A percentile compares a stretch with the other conserved stretches of the same genome.
Evolutionary conservation across 1,284 basidiomycete species (phyloP).

Genomic region (Heterobasidion parviporum): DNA sequence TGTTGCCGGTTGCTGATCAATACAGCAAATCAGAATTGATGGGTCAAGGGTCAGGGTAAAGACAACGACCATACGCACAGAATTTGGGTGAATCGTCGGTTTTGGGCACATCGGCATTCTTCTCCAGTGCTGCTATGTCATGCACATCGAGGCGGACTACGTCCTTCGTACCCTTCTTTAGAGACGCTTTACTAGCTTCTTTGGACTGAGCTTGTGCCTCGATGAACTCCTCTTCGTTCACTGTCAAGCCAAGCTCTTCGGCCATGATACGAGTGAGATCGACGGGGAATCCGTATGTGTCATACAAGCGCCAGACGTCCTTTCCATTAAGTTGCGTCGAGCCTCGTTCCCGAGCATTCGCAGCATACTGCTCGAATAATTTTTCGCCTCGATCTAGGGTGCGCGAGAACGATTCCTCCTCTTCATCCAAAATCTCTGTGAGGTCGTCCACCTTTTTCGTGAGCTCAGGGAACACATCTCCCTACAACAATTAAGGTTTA

Average conservation of each 20-base stretch:
- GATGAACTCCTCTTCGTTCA: constrained; percentile 90
- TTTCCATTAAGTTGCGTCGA: constrained; percentile 73
- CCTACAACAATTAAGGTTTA: constrained; percentile 32
- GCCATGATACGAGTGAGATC: constrained; percentile 98
- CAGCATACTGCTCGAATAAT: constrained; percentile 89
- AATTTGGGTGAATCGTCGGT: constrained; percentile 93
- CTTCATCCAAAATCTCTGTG: constrained; percentile 95
- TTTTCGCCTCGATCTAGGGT: constrained; percentile 97
- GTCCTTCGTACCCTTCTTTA: constrained; percentile 64
- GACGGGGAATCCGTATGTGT: constrained; percentile 98
- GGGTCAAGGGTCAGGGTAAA: no score
- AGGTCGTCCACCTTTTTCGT: constrained; percentile 79
- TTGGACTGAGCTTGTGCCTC: constrained; percentile 84
- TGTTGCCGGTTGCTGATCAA: constrained; percentile 60
- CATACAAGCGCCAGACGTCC: constrained; percentile 97
- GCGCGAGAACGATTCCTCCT: constrained; percentile 94
- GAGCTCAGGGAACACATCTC: constrained; percentile 90
- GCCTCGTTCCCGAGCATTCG: constrained; percentile 58
- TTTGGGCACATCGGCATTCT: constrained; percentile 76
- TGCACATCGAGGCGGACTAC: constrained; percentile 93
- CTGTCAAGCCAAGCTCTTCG: constrained; percentile 80
- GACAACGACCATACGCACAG: constrained; percentile 39
- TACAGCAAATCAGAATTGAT: neutral
- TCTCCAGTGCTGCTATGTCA: constrained; percentile 85
- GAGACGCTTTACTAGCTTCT: constrained; percentile 81